phyloP scores from a whole-genome alignment of 78 protist species.

The Diacronema lutheri region DNA sequence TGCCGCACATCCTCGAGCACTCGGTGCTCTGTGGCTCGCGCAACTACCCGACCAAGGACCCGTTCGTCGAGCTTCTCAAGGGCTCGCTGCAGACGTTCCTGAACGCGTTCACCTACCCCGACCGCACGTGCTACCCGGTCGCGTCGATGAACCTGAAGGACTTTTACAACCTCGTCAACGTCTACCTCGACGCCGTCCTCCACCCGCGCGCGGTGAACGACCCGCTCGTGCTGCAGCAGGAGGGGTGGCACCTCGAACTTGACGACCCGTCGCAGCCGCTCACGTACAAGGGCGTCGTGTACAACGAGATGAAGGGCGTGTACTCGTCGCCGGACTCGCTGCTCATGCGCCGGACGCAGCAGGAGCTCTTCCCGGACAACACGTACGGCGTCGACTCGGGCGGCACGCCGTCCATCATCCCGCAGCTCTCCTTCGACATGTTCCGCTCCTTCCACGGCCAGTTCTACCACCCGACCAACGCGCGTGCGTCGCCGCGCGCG shows the following conservation, averaged over 20 bases:
- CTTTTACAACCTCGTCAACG: conserved; percentile 57
- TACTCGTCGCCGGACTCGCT: conserved; percentile 4
- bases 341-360: conserved; percentile 7
- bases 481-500: no score
- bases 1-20: conserved; percentile 72
- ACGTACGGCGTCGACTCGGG: conserved; percentile 26
- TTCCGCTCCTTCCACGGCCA: conserved; percentile 12
- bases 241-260: conserved; percentile 52
- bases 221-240: conserved; percentile 30
- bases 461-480: conserved; percentile 25
- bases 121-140: conserved; percentile 65
- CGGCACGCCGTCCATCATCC: conserved; percentile 13
- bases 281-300: conserved; percentile 44
- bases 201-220: conserved; percentile 30
- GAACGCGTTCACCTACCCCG: conserved; percentile 67
- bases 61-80: conserved; percentile 61
- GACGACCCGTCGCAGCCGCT: not conserved
- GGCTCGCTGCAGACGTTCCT: conserved; percentile 59
- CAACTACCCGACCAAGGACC: conserved; percentile 62
- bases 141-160: conserved; percentile 42
- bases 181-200: conserved; percentile 64
- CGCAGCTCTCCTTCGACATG: not conserved
- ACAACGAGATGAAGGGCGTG: conserved; percentile 48
- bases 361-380: conserved; percentile 17
- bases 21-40: conserved; percentile 53